A percentile compares a stretch with the other conserved stretches of the same genome.
Evolutionary conservation across 2,329 filamentous ascomycete genomes (phyloP).

Genomic region (Fusarium palustre): DNA sequence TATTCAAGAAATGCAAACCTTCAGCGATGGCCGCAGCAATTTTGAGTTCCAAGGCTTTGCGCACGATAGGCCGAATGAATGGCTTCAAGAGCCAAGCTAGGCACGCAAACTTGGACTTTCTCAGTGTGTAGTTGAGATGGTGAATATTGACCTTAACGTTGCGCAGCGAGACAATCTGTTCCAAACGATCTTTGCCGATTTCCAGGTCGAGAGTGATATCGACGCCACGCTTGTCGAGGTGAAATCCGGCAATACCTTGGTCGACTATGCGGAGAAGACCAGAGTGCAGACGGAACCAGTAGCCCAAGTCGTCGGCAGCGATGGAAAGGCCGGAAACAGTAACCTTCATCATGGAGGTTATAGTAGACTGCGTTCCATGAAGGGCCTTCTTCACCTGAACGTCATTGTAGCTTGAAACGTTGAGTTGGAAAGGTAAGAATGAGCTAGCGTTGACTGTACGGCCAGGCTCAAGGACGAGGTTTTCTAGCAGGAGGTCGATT

Average conservation of each 20-base stretch:
- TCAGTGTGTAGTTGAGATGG: constrained; percentile 83
- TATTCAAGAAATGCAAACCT: constrained; percentile 78
- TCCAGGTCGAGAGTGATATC: constrained; percentile 89
- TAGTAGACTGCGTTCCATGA: constrained; percentile 67
- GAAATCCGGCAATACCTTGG: constrained; percentile 86
- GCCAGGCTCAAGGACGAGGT: constrained; percentile 89
- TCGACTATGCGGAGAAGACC: constrained; percentile 81
- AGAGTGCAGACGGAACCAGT: constrained; percentile 85
- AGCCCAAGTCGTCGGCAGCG: constrained; percentile 87
- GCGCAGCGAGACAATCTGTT: constrained; percentile 83
- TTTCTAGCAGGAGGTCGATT: constrained; percentile 88
- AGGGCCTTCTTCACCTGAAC: constrained; percentile 85
- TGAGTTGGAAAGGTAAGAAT: constrained; percentile 87
- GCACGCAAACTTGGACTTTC: constrained; percentile 79
- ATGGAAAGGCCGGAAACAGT: constrained; percentile 86
- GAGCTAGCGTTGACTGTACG: constrained; percentile 85
- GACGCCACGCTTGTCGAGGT: constrained; percentile 86
- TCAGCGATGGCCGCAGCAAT: constrained; percentile 78
- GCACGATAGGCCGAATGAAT: constrained; percentile 81
- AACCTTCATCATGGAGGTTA: constrained; percentile 79
- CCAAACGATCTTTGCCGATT: constrained; percentile 79
- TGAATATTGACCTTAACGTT: constrained; percentile 85
- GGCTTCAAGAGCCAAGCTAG: constrained; percentile 88
- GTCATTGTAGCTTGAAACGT: constrained; percentile 86
- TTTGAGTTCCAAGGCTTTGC: constrained; percentile 82